Conservation (phyloP, 2,329 filamentous ascomycete species). For the Aspergillus ochraceus region DNA sequence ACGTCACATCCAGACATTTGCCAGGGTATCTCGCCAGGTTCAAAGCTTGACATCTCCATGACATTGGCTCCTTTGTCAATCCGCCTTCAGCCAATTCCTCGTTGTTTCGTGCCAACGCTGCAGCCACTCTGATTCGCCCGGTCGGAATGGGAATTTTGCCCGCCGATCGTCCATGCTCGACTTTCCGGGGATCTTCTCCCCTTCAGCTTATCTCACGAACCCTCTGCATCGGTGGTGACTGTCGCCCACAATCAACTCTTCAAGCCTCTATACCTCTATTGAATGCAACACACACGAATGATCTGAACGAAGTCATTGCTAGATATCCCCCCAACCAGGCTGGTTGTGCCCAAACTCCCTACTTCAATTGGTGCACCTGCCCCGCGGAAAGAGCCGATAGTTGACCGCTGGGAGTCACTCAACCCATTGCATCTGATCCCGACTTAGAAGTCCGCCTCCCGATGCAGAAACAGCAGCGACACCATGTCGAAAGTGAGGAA, state of each 20-base stretch:
- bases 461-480: conserved; percentile 27
- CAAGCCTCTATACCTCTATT: neutral
- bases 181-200: conserved; percentile 6
- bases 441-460: conserved; percentile 15
- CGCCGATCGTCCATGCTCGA: conserved; percentile 11
- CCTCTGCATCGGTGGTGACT: neutral
- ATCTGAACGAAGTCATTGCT: neutral
- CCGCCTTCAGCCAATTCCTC: too few relatives aligned
- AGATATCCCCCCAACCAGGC: neutral
- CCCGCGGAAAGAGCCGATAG: neutral
- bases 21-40: neutral
- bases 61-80: neutral
- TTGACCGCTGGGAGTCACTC: neutral
- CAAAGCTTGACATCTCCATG: neutral
- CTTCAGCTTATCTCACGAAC: neutral
- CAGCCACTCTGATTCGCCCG: conserved; percentile 9
- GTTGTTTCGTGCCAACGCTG: neutral
- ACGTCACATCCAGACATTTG: neutral
- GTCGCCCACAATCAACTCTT: neutral
- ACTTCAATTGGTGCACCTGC: neutral
- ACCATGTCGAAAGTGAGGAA: conserved; percentile 54
- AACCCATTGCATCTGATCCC: neutral
- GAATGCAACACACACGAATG: neutral
- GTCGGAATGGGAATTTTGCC: conserved; percentile 14
- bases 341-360: neutral